Conservation (phyloP, 2,329 filamentous ascomycete genomes). For the Stagonosporopsis vannaccii region DNA sequence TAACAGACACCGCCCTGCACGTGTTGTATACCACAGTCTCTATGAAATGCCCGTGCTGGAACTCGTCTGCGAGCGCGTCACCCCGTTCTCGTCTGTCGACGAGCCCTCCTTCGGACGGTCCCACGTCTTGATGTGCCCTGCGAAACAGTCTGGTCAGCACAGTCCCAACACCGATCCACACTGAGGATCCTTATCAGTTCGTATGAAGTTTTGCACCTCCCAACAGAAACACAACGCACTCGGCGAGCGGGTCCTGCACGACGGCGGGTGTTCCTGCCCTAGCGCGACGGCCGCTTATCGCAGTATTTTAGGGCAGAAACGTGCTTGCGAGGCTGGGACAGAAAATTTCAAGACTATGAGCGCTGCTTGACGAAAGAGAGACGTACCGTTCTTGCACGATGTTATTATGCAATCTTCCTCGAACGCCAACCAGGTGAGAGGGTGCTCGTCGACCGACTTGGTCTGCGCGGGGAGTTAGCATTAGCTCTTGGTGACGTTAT, state of each 20-base stretch:
- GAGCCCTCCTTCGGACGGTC: conserved; percentile 65
- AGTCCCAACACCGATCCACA: conserved; percentile 26
- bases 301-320: conserved; percentile 9
- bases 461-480: conserved; percentile 59
- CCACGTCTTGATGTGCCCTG: conserved; percentile 80
- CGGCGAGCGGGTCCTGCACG: conserved; percentile 20
- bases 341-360: conserved; percentile 12
- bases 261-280: conserved; percentile 19
- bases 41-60: conserved; percentile 9
- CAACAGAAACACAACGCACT: conserved; percentile 20
- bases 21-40: conserved; percentile 10
- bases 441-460: conserved; percentile 85
- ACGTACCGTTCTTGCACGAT: conserved; percentile 85
- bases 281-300: conserved; percentile 17
- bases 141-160: conserved; percentile 25
- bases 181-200: conserved; percentile 14
- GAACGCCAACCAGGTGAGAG: conserved; percentile 90
- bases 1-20: neutral
- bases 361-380: conserved; percentile 7
- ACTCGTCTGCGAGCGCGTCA: conserved; percentile 19
- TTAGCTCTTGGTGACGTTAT: conserved; percentile 3
- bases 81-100: conserved; percentile 42
- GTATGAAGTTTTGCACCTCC: conserved; percentile 18
- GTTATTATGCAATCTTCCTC: conserved; percentile 93
- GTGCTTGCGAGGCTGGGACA: conserved; percentile 14